Evolutionary conservation across 2,329 filamentous ascomycete species (phyloP).

Genomic region (Phialophora tarda): DNA sequence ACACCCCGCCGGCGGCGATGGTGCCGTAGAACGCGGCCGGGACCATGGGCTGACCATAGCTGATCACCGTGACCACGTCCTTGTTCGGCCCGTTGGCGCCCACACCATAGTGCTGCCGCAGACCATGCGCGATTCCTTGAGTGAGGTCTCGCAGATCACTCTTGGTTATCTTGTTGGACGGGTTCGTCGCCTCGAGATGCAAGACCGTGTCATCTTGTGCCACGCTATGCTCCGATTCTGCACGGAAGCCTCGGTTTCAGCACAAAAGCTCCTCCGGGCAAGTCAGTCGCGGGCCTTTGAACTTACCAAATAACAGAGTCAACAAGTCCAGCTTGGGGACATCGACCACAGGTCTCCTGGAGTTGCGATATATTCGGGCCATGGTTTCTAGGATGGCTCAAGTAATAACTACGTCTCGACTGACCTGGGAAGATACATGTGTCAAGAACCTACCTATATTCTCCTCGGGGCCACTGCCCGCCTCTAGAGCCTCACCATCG

Average conservation of each 20-base stretch:
- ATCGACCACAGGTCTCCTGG: slow-evolving; percentile 28
- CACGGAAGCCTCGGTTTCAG: slow-evolving; percentile 7
- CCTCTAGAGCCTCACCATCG: neutral
- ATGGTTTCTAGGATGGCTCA: slow-evolving; percentile 8
- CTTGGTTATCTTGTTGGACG: slow-evolving; percentile 61
- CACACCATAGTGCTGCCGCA: slow-evolving; percentile 61
- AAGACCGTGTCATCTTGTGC: slow-evolving; percentile 57
- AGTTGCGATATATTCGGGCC: slow-evolving; percentile 33
- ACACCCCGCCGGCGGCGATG: slow-evolving; percentile 65
- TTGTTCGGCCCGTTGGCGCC: slow-evolving; percentile 56
- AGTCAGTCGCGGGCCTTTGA: neutral
- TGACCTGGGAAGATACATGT: neutral
- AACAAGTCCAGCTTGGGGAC: slow-evolving; percentile 37
- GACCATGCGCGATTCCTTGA: slow-evolving; percentile 60
- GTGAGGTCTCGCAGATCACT: slow-evolving; percentile 56
- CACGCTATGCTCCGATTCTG: slow-evolving; percentile 33
- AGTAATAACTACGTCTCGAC: neutral
- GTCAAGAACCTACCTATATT: neutral
- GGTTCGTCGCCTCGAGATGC: slow-evolving; percentile 64
- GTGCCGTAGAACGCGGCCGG: slow-evolving; percentile 62
- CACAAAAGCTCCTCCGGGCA: neutral
- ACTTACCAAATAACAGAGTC: slow-evolving; percentile 36
- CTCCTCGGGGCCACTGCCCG: neutral
- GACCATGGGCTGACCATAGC: slow-evolving; percentile 62
- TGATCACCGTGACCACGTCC: slow-evolving; percentile 63